Base-by-base conservation (phyloP, 1,139 yeast species). In the Debaryomyces udenii region DNA sequence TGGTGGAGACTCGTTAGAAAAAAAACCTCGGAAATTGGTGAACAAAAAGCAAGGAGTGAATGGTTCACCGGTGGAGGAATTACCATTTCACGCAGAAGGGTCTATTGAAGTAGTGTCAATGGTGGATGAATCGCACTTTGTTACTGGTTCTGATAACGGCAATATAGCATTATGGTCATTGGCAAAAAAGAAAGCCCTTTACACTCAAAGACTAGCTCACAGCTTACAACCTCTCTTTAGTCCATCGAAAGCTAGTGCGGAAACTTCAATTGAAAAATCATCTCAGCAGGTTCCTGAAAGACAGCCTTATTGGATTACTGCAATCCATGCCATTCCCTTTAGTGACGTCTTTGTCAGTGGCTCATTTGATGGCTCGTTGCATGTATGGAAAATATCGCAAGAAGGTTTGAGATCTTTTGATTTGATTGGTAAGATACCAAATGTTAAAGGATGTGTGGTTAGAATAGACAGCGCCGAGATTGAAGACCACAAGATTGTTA, bases 71-170 rank as follows among this genome's bases (percentile, higher is more conserved):
- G 35, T 38, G 15, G 59, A 57, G 10, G 64, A 62, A 3, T 66
- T 65, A 20, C 61, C 66, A 11, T 76, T 80, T 52, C 74, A 69
- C 48, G 69, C 81, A 38, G 98, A 93, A 62, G 99, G 99, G 9
- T 83, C 94, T 46, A 83, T 91, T 45, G 99, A 93, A 53, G 86
- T 88, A 52, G 94, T 91, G 27, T 71, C 87, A 5, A 90, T 91
- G 97, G 66, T 87, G 42, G 99, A 93, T 64, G 96, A 91, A 62
- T 80, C 91, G 22, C 90, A 87, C 61, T 93, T 93, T 57, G 82
- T 93, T 35, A 90, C 98, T 4, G 97, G 99, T 2, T 83, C 96
- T 13, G 99, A 94, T 61, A 93, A 91, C 58, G 99, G 99, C 34
- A 86, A 81, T 58, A 68, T 93, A 30, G 71, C 88, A 17, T 70